Evolutionary conservation across 768 basidiomycete species (phyloP), one percentile per base, ranked within the genome.

Genomic region (Melanogaster broomeanus): DNA sequence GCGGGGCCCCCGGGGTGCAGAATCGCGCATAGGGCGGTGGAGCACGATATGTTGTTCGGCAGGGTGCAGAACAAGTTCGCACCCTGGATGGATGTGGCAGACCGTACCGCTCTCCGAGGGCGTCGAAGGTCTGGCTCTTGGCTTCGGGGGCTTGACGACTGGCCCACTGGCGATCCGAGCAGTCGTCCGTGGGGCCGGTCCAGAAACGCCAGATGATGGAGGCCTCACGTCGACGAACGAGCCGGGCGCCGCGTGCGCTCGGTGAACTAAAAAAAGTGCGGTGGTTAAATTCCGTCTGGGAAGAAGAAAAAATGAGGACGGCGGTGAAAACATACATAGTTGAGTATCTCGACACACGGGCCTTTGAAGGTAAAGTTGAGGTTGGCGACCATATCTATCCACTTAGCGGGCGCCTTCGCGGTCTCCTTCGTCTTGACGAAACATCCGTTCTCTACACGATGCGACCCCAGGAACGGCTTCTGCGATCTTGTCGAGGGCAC

Each of bases 41-140:
- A 87, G 19, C 90, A 83, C 10, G 88, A 91, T 56, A 90, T 82
- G 57, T 89, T 87, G 72, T 85, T 89, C 3, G 90, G 90, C 4
- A 93, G 74, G 25, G 92, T 84, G 47, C 93, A 82, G 80, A 93
- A 93, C 44, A 80, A 81, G 67, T 85, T 90, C 48, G 79, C 73
- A 2, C 88, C 89, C 0, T 90, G 90, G 45, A 93, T 88, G n/a
- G 62, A 92, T 92, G 21, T 90, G n/a, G 84, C 9, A 93, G 72
- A 1, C 88, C 87, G 62, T 88, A 92, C 0, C 87, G 83, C 64
- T 92, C 90, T 37, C 90, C 90, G 30, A 91, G 82, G 58, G 85
- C 88, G 66, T 92, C 91, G 62, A 90, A 93, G 56, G 93, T 90
- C 61, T 93, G 92, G 69, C 93, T 94, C 69, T 93, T 91, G 19